Percentiles rank a stretch among this genome's conserved stretches.
Evolutionary conservation across 1,139 yeast genomes (phyloP).

Genomic region (Candida freyschussii): DNA sequence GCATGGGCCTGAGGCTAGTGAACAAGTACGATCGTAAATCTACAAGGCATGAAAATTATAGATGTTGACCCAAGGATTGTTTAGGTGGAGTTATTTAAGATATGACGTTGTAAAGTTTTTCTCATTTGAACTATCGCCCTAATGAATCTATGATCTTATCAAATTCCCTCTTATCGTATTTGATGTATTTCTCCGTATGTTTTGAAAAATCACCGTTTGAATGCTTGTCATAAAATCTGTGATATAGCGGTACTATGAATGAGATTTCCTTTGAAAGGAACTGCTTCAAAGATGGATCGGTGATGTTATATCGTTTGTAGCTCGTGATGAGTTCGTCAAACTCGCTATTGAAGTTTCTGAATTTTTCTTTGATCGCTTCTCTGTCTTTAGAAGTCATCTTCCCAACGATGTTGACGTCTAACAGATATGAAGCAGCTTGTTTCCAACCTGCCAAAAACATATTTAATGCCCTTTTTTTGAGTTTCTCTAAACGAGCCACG

Average conservation of each 20-base stretch:
- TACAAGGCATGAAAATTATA: too few relatives aligned
- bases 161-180: slow-evolving; percentile 60
- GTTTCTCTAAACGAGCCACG: slow-evolving; percentile 55
- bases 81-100: too few relatives aligned
- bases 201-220: slow-evolving; percentile 68
- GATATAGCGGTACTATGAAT: slow-evolving; percentile 76
- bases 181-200: slow-evolving; percentile 66
- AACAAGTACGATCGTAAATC: too few relatives aligned
- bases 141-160: slow-evolving; percentile 41
- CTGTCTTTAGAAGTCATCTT: slow-evolving; percentile 62
- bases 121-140: slow-evolving; percentile 17
- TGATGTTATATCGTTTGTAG: slow-evolving; percentile 59
- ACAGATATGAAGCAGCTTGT: slow-evolving; percentile 64
- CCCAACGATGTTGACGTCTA: slow-evolving; percentile 64
- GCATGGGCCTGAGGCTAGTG: not conserved
- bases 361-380: slow-evolving; percentile 82
- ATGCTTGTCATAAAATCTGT: slow-evolving; percentile 76
- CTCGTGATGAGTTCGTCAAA: slow-evolving; percentile 68
- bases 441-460: slow-evolving; percentile 84
- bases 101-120: too few relatives aligned
- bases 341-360: slow-evolving; percentile 73
- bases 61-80: too few relatives aligned
- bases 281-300: slow-evolving; percentile 60
- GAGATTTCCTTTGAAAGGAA: slow-evolving; percentile 63
- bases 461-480: slow-evolving; percentile 72